Base-by-base conservation (phyloP, 2,329 filamentous ascomycete species). In the Sporothrix luriei region DNA sequence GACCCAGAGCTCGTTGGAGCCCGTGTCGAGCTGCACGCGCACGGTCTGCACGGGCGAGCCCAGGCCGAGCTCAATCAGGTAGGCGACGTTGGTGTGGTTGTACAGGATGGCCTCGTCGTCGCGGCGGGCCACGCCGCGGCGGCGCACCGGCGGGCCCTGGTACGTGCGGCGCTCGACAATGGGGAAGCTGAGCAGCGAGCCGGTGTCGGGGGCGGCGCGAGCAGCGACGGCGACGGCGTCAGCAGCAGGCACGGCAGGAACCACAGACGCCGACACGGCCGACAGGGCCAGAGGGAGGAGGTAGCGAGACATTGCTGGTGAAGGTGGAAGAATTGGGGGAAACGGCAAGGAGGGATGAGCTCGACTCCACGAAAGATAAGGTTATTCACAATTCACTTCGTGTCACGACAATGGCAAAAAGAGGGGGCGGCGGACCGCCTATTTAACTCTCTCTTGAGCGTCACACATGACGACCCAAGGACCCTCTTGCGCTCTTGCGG, bases 1-100 rank as follows among this genome's bases (percentile, higher is more conserved):
- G 7, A 86, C 83, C 82, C 84, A 86, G 38, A 87, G 79, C 77
- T 86, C 84, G 71, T 83, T 83, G 51, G 83, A 85, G 64, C 84
- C 84, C 0, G 85, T 86, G 74, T 87, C 84, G 69, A 87, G 76
- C 71, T 84, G 82, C 46, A 84, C 82, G 66, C 78, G 81, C 68
- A 85, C 79, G 1, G 77, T 72, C 71, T 86, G 84, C 2, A 80
- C 75, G 13, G 84, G 84, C 4, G 81, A 85, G 61, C 84, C 84
- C 52, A 86, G 80, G 55, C 78, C 78, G 71, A 84, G 52, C 40
- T 73, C 61, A 7, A 74, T 69, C 71, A 73, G 38, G 66, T 74
- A 74, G n/a, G 68, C 71, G 3, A 71, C 19, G 52, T 72, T 70
- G 54, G 70, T 71, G 61, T 68, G 16, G 70, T 71, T 73, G 69